Evolutionary conservation across 352 stramenopile species (phyloP), one percentile per base, ranked within the genome.

Genomic region (Pythium insidiosum): DNA sequence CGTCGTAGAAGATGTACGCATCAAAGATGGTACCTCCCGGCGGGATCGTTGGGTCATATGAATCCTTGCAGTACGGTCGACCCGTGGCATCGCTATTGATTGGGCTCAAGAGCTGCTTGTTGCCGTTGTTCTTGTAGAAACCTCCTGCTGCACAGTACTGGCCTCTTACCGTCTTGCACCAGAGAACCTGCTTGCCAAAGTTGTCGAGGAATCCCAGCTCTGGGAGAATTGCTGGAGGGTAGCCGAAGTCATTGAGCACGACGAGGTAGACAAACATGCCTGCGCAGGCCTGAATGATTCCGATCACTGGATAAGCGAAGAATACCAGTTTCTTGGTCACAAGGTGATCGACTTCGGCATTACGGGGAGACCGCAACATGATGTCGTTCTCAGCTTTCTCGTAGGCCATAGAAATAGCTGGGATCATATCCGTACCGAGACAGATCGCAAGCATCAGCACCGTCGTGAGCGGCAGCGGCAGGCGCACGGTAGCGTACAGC

Each of bases 371-470:
- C 2, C 84, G 73, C 9, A 75, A 54, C 85, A 96, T 96, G 50
- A 95, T 95, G 40, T 95, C 81, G 22, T 72, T 85, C 52, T 94
- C 82, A 0, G 82, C 68, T 7, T 59, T 56, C 64, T 97, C 91
- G 53, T 92, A 97, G 4, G 88, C 90, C 63, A 97, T 88, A 11
- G 87, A 95, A 38, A 97, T 95, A 7, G 86, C 85, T 3, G 88
- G 88, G 37, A 95, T 72, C 66, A 97, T 94, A 47, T 97, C 91
- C 0, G 88, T 97, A 23, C 87, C 84, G 9, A 97, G 65, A 47
- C 95, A 94, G 39, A 97, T 93, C 31, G 66, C 61, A 3, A 97
- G 64, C 66, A 97, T 97, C n/a, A 96, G 63, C 22, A 97, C 66
- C 0, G 88, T 95, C 9, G 84, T 94, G 2, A 97, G 58, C 15